Conservation (phyloP, 2,329 filamentous ascomycete species). For the Domatiomyces catenatus region DNA sequence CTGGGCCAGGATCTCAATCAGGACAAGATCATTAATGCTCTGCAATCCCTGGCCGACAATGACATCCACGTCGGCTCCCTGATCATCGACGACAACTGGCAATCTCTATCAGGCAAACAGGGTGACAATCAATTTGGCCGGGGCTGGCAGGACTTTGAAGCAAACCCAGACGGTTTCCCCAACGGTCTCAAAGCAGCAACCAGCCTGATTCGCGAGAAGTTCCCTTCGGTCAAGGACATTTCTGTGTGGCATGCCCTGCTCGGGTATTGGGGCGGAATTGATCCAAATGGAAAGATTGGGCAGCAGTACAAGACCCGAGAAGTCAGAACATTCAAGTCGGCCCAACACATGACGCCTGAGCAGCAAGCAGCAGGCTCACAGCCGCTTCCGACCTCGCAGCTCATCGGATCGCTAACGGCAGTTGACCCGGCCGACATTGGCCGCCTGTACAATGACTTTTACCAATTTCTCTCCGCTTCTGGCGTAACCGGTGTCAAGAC, state of each 20-base stretch:
- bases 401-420: conserved; percentile 50
- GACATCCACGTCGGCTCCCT: conserved; percentile 67
- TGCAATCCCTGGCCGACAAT: conserved; percentile 54
- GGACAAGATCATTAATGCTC: conserved; percentile 58
- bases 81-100: conserved; percentile 97
- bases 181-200: conserved; percentile 60
- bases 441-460: conserved; percentile 81
- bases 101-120: conserved; percentile 48
- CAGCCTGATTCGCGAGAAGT: conserved; percentile 48
- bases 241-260: conserved; percentile 86
- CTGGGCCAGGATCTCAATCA: conserved; percentile 72
- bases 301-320: conserved; percentile 59
- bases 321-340: conserved; percentile 35
- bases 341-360: conserved; percentile 26
- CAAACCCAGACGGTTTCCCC: conserved; percentile 64
- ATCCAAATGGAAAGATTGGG: conserved; percentile 55
- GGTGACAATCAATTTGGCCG: conserved; percentile 36
- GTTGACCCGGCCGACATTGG: conserved; percentile 59
- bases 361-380: neutral
- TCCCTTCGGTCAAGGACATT: conserved; percentile 63
- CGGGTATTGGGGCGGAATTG: conserved; percentile 84
- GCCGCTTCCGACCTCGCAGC: conserved; percentile 25
- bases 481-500: conserved; percentile 85
- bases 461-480: conserved; percentile 55
- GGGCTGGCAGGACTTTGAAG: conserved; percentile 71